These are phyloP conservation scores for Leccinum longicurvipes DNA, from an alignment of 768 basidiomycete genomes.

Conservation along the genomic window DNA sequence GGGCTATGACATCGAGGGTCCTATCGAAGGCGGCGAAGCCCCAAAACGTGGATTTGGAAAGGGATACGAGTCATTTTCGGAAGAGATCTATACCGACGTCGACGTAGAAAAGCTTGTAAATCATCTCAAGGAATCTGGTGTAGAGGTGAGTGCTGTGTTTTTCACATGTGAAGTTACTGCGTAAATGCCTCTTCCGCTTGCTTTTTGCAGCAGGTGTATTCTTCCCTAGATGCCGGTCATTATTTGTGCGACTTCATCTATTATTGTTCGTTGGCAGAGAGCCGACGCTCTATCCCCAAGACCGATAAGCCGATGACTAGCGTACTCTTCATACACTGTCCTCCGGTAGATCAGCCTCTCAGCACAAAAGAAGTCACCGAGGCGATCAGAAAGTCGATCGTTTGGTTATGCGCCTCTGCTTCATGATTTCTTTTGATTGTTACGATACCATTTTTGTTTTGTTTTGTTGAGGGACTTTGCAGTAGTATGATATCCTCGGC, in stretches of 20 bases:
- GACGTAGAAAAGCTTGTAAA: constrained; percentile 36
- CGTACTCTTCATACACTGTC: constrained; percentile 71
- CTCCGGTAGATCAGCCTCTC: constrained; percentile 62
- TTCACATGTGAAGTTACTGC: neutral
- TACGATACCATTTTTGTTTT: constrained; percentile 15
- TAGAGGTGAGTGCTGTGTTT: constrained; percentile 27
- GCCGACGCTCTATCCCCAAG: constrained; percentile 41
- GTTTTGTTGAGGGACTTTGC: constrained; percentile 22
- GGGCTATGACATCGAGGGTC: constrained; percentile 27
- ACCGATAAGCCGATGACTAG: constrained; percentile 32
- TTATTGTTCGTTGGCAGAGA: constrained; percentile 72
- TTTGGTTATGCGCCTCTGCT: constrained; percentile 47
- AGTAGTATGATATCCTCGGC: constrained; percentile 13
- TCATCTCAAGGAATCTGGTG: constrained; percentile 30
- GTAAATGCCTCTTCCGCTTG: constrained; percentile 6
- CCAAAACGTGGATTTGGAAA: constrained; percentile 36
- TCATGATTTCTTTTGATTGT: constrained; percentile 10
- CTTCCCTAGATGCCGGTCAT: constrained; percentile 74
- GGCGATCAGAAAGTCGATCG: constrained; percentile 56
- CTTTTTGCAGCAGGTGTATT: constrained; percentile 55
- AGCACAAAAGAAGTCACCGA: constrained; percentile 66
- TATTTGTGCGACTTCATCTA: constrained; percentile 76
- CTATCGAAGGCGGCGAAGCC: constrained; percentile 26
- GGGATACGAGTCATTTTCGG: constrained; percentile 34
- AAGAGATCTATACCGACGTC: constrained; percentile 36